Evolutionary conservation across 2,329 filamentous ascomycete genomes (phyloP), one percentile per base, ranked within the genome.

Genomic region (Seiridium cupressi): DNA sequence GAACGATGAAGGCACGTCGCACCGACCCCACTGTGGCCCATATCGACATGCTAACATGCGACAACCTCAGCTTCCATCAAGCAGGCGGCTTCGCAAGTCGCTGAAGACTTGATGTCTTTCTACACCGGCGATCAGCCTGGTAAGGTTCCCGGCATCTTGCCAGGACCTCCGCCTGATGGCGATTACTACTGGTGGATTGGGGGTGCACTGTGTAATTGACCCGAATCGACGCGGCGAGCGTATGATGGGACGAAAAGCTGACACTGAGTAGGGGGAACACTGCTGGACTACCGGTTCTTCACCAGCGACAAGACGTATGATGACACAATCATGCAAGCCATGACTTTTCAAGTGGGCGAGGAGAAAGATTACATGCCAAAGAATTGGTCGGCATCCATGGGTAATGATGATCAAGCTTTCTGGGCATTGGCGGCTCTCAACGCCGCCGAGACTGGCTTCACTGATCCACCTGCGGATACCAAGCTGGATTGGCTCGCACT

Each of bases 111-210:
- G 13, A 78, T 84, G 71, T 66, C 75, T 10, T 80, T 79, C 66
- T 85, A 84, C 70, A 72, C 78, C 40, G 82, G 81, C 59, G 81
- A 84, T 64, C 66, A 76, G 61, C 74, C 80, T 1, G 83, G 83
- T 58, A 73, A 77, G 68, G 81, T 79, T 13, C 83, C 84, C 6
- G 84, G 84, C 42, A 85, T 85, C 65, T 72, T 86, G 11, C 83
- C 84, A 1, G 84, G 83, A 0, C 84, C 84, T 58, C 84, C 84
- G 7, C 64, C 77, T 44, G 72, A 73, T 64, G 83, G 83, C 64
- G 79, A 83, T 62, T 89, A 89, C 71, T 91, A 90, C 78, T 92
- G 89, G 89, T 92, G 89, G 89, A 86, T 91, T 70, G 86, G 85
- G 4, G 85, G 86, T 57, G 85, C 86, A 13, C 79, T 92, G 75